Base-by-base conservation (phyloP, 108 stramenopile species). In the Fragilaria crotonensis region DNA sequence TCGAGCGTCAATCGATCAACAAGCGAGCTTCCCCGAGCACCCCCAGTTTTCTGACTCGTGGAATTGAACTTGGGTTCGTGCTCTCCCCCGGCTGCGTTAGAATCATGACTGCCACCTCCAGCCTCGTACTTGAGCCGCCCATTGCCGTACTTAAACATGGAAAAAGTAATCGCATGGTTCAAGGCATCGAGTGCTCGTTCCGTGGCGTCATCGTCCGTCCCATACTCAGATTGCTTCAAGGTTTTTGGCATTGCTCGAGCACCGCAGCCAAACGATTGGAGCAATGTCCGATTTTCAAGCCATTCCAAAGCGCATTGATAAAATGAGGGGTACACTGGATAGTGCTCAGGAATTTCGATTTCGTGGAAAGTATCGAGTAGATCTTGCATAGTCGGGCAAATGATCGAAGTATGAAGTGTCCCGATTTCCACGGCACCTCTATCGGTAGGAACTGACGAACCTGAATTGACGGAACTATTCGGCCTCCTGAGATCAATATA, bases 181-280 rank as follows among this genome's bases (percentile, higher is more conserved):
- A 52, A 26, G 4, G 51, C 51, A 23, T 25, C 51, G 3, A 52
- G 21, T 3, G 51, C 51, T 26, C 51, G 21, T 25, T 52, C 51
- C 21, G 51, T 52, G 22, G 3, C 51, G 26, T 52, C 11, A 1
- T 52, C 51, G 2, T 52, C 51, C 2, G 51, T 26, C 18, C 26
- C 25, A 21, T 52, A 25, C 25, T 25, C 51, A 2, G 18, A 25
- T 52, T 52, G 1, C 1, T 52, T 1, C 2, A 36, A 55, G n/a
- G n/a, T n/a, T n/a, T n/a, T n/a, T n/a, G n/a, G n/a, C n/a, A n/a
- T n/a, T n/a, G n/a, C n/a, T 21, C 32, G 22, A 52, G 53, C 61
- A n/a, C 85, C 89, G 63, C 85, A 87, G 0, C 80, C 84, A 48
- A 52, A 31, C 2, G 89, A 84, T 59, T 90, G 85, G 25, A 90